A percentile compares a stretch with the other conserved stretches of the same genome.
Conservation (phyloP, 2,329 filamentous ascomycete species). For the Stagonosporopsis tanaceti region DNA sequence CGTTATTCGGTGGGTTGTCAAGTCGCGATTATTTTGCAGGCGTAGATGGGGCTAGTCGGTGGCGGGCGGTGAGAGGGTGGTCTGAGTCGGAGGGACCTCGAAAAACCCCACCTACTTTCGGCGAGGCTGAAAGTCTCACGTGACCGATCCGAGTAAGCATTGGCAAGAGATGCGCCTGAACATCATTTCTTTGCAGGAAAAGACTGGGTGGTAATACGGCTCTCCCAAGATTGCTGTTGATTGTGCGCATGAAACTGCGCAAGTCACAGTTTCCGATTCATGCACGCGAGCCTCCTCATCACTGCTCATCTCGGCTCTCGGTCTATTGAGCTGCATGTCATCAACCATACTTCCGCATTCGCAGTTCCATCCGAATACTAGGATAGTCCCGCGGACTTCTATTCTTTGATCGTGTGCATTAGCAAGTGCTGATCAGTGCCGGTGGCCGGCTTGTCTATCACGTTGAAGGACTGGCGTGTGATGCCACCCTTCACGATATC, state of each 20-base stretch:
- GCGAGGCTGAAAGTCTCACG: slow-evolving; percentile 10
- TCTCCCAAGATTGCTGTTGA: not conserved
- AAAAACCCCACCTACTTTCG: slow-evolving; percentile 2
- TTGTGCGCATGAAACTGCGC: not conserved
- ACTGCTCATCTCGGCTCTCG: slow-evolving; percentile 2
- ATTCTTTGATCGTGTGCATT: not conserved
- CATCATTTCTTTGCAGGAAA: not conserved
- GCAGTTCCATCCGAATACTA: not conserved
- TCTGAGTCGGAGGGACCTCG: slow-evolving; percentile 19
- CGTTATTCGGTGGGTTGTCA: slow-evolving; percentile 12
- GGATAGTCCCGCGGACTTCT: not conserved
- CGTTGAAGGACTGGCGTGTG: slow-evolving; percentile 12
- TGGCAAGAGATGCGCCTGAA: not conserved
- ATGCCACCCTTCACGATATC: slow-evolving; percentile 5
- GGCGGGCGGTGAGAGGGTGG: slow-evolving; percentile 26
- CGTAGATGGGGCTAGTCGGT: slow-evolving; percentile 26
- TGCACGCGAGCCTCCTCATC: slow-evolving; percentile 1
- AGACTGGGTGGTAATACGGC: not conserved
- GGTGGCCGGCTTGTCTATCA: slow-evolving; percentile 12
- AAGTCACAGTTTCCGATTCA: not conserved
- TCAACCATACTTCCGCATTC: not conserved
- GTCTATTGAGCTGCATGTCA: not conserved
- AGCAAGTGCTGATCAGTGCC: slow-evolving; percentile 12
- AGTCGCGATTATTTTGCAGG: slow-evolving; percentile 22
- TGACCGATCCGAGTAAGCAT: not conserved